A percentile compares a stretch with the other conserved stretches of the same genome.
Conservation (phyloP, 1,284 basidiomycete species). For the Sporisorium iseilematis-ciliati region DNA sequence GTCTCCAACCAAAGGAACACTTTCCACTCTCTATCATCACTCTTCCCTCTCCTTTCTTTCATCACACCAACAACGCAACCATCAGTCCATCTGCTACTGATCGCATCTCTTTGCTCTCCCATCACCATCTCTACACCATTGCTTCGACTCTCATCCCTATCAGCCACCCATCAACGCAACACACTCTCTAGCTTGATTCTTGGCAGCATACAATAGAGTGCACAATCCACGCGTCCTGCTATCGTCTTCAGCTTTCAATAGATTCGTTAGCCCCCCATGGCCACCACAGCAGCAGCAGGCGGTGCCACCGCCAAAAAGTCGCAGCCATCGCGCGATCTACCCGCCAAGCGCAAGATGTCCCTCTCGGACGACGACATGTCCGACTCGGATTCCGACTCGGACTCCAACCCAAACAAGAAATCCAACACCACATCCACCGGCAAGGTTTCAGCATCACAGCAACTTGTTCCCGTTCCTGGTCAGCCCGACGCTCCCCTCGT, state of each 20-base stretch:
- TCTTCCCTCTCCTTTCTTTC: neutral
- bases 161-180: too few species aligned
- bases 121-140: too few species aligned
- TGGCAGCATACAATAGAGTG: neutral
- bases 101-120: too few species aligned
- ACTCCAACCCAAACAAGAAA: constrained; percentile 14
- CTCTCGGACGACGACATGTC: constrained; percentile 21
- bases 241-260: neutral
- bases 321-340: constrained; percentile 8
- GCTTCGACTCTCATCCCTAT: too few species aligned
- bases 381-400: constrained; percentile 36
- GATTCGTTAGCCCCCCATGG: constrained; percentile 10
- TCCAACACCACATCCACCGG: constrained; percentile 24
- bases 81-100: neutral
- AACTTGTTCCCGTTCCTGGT: constrained; percentile 53
- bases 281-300: constrained; percentile 9
- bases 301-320: constrained; percentile 23
- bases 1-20: neutral
- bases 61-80: neutral
- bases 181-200: too few species aligned
- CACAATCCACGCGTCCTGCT: neutral
- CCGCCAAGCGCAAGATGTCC: constrained; percentile 39
- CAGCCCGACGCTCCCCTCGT: constrained; percentile 55
- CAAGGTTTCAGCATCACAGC: constrained; percentile 45
- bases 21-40: neutral